Base-by-base conservation (phyloP, 1,284 basidiomycete genomes). In the Omphalotus olearius region DNA sequence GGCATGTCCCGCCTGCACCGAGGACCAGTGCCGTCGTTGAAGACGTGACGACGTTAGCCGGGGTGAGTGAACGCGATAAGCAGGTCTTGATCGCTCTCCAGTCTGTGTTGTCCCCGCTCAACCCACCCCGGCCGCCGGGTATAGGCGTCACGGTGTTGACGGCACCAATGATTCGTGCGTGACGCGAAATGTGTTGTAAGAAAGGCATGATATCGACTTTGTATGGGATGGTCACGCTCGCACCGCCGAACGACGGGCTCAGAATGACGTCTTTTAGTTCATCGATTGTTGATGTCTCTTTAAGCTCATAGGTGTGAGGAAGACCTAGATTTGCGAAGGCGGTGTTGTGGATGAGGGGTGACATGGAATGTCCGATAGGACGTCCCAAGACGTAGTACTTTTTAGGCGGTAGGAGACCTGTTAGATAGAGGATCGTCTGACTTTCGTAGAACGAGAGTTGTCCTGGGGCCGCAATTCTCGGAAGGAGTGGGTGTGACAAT, bases 221-320 rank as follows among this genome's bases (percentile, higher is more conserved):
- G 74, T 87, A 85, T 2, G 94, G 94, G 57, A 97, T 95, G 4
- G 97, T 99, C 23, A 98, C 93, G 6, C 90, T 93, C 4, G 94
- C 95, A 2, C 96, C 96, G 13, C 96, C 96, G 68, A 98, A 98
- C 85, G 80, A 0, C 80, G 75, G 6, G 80, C 73, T 0, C 74
- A 98, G 72, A 2, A 85, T 74, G 0, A 75, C 30, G n/a, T n/a
- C 69, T 59, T 79, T 78, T 55, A 97, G 74, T 47, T 80, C 75
- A n/a, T 84, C 79, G 1, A 95, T 77, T 4, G 72, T 68, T 9
- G 72, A 63, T 0, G 89, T 89, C 71, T 98, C 92, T 45, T 91
- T 73, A 16, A 90, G 72, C 33, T 76, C 75, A 23, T 23, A 98
- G 14, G 67, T 65, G 65, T 95, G 84, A 0, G 94, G 94, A 11